Conservation (phyloP, 2,329 filamentous ascomycete genomes). For the Paramyrothecium roridum region DNA sequence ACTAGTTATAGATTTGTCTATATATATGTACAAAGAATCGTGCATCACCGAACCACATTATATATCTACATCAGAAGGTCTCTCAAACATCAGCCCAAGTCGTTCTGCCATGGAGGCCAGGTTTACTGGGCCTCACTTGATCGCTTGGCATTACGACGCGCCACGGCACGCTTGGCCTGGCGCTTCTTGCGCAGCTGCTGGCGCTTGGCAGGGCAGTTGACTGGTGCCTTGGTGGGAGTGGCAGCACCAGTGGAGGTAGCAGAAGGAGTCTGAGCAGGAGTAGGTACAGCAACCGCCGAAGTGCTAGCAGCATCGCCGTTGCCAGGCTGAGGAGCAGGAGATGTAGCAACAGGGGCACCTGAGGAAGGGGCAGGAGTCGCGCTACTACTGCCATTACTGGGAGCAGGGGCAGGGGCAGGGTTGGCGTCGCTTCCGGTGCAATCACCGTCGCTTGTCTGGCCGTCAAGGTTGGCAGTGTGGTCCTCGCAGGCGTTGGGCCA, state of each 20-base stretch:
- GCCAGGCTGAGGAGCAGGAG: constrained; percentile 6
- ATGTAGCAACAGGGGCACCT: constrained; percentile 8
- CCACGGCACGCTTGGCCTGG: not conserved
- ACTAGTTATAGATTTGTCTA: too few relatives aligned
- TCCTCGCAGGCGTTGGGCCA: constrained; percentile 32
- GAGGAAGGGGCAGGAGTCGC: constrained; percentile 9
- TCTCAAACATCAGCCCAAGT: too few relatives aligned
- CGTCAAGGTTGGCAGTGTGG: constrained; percentile 31
- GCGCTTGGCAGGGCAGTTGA: not conserved
- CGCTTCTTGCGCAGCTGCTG: not conserved
- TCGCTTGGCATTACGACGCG: not conserved
- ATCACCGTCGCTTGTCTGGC: constrained; percentile 29
- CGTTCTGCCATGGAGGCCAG: not conserved
- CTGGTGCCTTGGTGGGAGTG: constrained; percentile 1
- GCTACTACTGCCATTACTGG: not conserved
- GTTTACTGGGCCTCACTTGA: not conserved
- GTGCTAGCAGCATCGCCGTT: constrained; percentile 3
- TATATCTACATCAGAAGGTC: too few relatives aligned
- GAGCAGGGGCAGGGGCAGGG: constrained; percentile 5
- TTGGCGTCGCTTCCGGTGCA: constrained; percentile 22
- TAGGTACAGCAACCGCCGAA: constrained; percentile 1
- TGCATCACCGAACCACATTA: too few relatives aligned
- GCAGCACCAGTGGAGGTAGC: not conserved
- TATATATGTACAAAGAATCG: too few relatives aligned
- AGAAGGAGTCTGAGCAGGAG: not conserved